phyloP scores from a whole-genome alignment of 306 rosid species.

The Macrotyloma uniflorum region DNA sequence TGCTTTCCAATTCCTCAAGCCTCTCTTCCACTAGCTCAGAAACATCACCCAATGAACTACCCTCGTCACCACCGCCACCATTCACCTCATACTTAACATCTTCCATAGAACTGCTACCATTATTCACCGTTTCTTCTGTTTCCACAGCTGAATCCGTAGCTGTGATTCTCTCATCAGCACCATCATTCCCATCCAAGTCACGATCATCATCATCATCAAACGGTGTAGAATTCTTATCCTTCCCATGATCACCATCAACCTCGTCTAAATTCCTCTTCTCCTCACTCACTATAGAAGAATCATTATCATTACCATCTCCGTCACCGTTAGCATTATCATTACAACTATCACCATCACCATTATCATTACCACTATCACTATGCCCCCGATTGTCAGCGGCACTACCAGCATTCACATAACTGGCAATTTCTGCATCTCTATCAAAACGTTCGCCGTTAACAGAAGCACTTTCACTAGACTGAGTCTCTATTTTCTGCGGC shows the following conservation, averaged over 20 bases:
- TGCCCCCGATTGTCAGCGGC: constrained; percentile 27
- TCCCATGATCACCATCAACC: constrained; percentile 32
- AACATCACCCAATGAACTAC: constrained; percentile 51
- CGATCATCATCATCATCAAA: constrained; percentile 31
- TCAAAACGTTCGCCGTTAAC: not conserved
- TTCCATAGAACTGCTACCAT: constrained; percentile 21
- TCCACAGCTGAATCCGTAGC: constrained; percentile 40
- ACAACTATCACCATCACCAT: not conserved
- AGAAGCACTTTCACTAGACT: constrained; percentile 31
- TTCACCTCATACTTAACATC: constrained; percentile 45
- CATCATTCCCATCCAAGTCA: constrained; percentile 36
- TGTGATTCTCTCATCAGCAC: constrained; percentile 34
- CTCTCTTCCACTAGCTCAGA: constrained; percentile 67
- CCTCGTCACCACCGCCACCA: constrained; percentile 42
- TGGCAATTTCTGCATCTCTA: constrained; percentile 39
- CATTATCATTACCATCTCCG: not conserved
- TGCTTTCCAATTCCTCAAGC: constrained; percentile 65
- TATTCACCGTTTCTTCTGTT: constrained; percentile 37
- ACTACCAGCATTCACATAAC: constrained; percentile 35
- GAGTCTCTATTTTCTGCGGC: constrained; percentile 35
- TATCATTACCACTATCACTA: not conserved
- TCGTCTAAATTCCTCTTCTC: constrained; percentile 45
- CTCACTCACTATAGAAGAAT: constrained; percentile 36
- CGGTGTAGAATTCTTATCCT: constrained; percentile 30
- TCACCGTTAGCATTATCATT: not conserved